Conservation (phyloP, 805 yeast genomes). For the Hyphopichia homilentoma region DNA sequence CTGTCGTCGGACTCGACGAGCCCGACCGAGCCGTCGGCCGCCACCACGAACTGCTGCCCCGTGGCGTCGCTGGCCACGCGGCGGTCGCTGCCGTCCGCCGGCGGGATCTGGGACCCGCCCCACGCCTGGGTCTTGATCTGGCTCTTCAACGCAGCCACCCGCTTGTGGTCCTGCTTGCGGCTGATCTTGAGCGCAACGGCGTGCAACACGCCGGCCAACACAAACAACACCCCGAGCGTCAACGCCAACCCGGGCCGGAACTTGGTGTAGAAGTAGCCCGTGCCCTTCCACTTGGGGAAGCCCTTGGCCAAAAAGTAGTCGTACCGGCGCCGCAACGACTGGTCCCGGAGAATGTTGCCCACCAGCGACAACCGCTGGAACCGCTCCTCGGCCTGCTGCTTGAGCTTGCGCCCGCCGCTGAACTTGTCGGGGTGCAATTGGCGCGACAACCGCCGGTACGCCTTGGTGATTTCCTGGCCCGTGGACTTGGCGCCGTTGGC, state of each 20-base stretch:
- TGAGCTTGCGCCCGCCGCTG: constrained; percentile 21
- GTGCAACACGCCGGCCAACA: constrained; percentile 56
- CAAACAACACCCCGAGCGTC: constrained; percentile 47
- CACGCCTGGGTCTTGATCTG: constrained; percentile 55
- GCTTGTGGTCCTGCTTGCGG: constrained; percentile 52
- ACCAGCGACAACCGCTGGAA: constrained; percentile 77
- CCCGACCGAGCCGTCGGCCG: constrained; percentile 54
- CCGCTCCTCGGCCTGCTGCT: constrained; percentile 57
- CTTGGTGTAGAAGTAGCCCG: constrained; percentile 60
- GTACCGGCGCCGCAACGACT: constrained; percentile 59
- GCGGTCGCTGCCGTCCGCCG: constrained; percentile 48
- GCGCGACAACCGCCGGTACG: constrained; percentile 68
- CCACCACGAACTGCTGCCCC: constrained; percentile 53
- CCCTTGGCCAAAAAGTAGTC: constrained; percentile 82
- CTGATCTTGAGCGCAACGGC: constrained; percentile 52
- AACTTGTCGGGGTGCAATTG: constrained; percentile 84
- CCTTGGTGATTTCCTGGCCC: constrained; percentile 54
- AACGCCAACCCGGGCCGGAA: constrained; percentile 64
- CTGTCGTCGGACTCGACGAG: constrained; percentile 43
- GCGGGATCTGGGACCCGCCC: constrained; percentile 47
- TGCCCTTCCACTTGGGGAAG: constrained; percentile 78
- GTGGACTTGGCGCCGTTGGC: constrained; percentile 44
- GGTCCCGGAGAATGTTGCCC: constrained; percentile 64
- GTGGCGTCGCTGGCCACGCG: constrained; percentile 37
- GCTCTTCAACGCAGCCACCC: constrained; percentile 49